Evolutionary conservation across 116 monocot genomes (phyloP), one percentile per base, ranked within the genome.

Genomic region (Iris pallida): DNA sequence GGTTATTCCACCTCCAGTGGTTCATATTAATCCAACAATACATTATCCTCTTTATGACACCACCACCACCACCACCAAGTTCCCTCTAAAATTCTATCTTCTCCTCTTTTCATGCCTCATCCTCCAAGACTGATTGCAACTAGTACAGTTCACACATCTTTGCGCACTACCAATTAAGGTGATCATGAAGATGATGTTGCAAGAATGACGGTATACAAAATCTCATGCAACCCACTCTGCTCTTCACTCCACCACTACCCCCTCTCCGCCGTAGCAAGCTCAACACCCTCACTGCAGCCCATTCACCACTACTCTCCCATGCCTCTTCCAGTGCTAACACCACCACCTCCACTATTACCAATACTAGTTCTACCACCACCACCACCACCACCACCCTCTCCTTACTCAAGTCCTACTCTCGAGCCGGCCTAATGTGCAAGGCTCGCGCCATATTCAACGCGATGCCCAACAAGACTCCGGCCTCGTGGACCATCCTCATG

Each of bases 401-500:
- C 46, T 45, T 73, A 9, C 77, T 82, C 47, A 52, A 41, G 0
- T 13, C 42, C 15, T 30, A 66, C 52, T n/a, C 58, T 13, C 68
- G 66, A 16, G 45, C 68, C 14, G 78, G 78, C n/a, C 63, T 13
- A 6, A 73, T 78, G 74, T 18, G 11, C 15, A 57, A 68, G 4
- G 82, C 82, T 14, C 78, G 51, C 12, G 13, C 58, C 4, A 16
- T 70, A 60, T 78, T 77, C 59, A 65, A 78, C 48, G 53, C 51
- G 59, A 60, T 70, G 63, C 73, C 64, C 4, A 45, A 69, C 13
- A 78, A 55, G 46, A 62, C 59, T 8, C 81, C 54, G 11, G 47
- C 61, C 20, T 59, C 70, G 17, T 81, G 71, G 71, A 76, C 76
- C 45, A 67, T 61, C 45, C 81, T 78, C 9, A 78, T 78, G 78